Conservation (phyloP, 768 basidiomycete species). For the Coprinopsis sp. region DNA sequence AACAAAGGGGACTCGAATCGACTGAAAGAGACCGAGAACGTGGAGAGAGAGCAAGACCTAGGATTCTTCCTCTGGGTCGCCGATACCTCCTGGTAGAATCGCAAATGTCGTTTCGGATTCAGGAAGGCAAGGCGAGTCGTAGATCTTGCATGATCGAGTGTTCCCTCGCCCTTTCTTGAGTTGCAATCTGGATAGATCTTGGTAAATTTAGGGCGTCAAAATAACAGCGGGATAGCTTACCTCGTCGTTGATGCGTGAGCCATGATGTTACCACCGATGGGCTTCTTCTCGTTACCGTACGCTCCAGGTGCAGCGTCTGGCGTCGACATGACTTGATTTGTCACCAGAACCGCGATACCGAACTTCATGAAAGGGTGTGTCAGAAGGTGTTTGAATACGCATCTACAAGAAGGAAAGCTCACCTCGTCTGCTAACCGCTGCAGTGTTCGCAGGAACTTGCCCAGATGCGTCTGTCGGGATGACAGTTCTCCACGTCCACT, state of each 20-base stretch:
- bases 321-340: constrained; percentile 99
- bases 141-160: constrained; percentile 93
- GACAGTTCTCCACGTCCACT: constrained; percentile 93
- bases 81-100: constrained; percentile 86
- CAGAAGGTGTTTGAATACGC: constrained; percentile 12
- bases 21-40: not conserved
- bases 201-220: constrained; percentile 5
- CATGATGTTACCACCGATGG: constrained; percentile 98
- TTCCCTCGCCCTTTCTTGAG: constrained; percentile 90
- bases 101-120: constrained; percentile 96
- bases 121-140: constrained; percentile 95
- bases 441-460: constrained; percentile 89
- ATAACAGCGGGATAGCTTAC: constrained; percentile 34
- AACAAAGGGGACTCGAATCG: not conserved
- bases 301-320: constrained; percentile 92
- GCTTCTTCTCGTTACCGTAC: constrained; percentile 93
- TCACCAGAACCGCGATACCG: constrained; percentile 95
- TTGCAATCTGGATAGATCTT: constrained; percentile 55
- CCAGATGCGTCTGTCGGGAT: constrained; percentile 91
- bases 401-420: constrained; percentile 12
- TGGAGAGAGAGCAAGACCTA: constrained; percentile 27
- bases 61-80: constrained; percentile 87
- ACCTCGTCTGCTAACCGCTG: constrained; percentile 97
- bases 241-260: constrained; percentile 98
- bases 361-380: constrained; percentile 48